Conservation (phyloP, 306 rosid species). For the Purshia tridentata region DNA sequence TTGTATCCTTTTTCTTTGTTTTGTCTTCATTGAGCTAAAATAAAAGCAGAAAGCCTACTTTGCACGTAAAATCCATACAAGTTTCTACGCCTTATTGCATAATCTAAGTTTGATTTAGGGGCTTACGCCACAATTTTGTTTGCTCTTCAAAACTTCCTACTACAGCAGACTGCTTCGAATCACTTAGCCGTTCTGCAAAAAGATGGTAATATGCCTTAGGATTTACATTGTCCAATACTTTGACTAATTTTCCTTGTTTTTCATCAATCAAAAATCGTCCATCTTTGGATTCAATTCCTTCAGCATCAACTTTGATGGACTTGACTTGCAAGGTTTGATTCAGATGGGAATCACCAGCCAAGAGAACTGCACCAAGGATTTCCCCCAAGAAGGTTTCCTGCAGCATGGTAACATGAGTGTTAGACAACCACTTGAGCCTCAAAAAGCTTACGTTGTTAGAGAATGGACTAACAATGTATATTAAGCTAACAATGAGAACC, state of each 20-base stretch:
- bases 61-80: constrained; percentile 13
- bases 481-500: not conserved
- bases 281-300: constrained; percentile 56
- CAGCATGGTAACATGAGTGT: constrained; percentile 21
- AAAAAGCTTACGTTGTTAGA: too few relatives aligned
- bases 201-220: constrained; percentile 35
- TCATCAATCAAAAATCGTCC: constrained; percentile 51
- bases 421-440: not conserved
- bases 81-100: constrained; percentile 1
- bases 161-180: constrained; percentile 57
- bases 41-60: not conserved
- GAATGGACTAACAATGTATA: too few relatives aligned
- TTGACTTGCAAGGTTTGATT: constrained; percentile 38
- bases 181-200: constrained; percentile 54
- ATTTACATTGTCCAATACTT: constrained; percentile 52
- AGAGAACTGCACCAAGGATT: constrained; percentile 60
- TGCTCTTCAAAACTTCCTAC: constrained; percentile 71
- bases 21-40: constrained; percentile 9
- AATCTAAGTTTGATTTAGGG: constrained; percentile 19
- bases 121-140: constrained; percentile 52
- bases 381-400: constrained; percentile 80
- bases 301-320: constrained; percentile 48
- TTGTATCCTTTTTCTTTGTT: constrained; percentile 8
- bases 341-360: constrained; percentile 40
- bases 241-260: constrained; percentile 53